A percentile compares a stretch with the other conserved stretches of the same genome.
phyloP scores from a whole-genome alignment of 2,329 filamentous ascomycete genomes.

The Knufia petricola region DNA sequence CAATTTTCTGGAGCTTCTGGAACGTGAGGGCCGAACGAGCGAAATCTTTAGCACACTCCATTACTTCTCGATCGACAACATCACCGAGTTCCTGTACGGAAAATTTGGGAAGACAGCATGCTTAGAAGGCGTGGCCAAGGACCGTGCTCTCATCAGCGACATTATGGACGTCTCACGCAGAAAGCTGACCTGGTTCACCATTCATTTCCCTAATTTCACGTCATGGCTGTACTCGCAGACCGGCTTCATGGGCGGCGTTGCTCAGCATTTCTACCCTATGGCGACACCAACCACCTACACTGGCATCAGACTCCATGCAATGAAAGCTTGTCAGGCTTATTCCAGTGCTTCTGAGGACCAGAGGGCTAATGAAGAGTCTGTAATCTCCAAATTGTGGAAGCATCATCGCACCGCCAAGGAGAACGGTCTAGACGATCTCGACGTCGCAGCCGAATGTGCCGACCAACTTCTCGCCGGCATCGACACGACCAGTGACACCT shows the following conservation, averaged over 20 bases:
- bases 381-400: conserved; percentile 18
- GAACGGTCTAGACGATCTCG: conserved; percentile 32
- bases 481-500: conserved; percentile 43
- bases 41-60: conserved; percentile 44
- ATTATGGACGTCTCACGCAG: conserved; percentile 40
- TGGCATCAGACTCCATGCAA: conserved; percentile 39
- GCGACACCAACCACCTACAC: conserved; percentile 43
- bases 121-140: conserved; percentile 29
- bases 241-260: conserved; percentile 29
- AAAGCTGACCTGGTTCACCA: conserved; percentile 40
- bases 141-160: conserved; percentile 38
- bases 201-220: conserved; percentile 38
- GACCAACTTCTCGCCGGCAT: conserved; percentile 47
- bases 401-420: conserved; percentile 19
- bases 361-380: conserved; percentile 16
- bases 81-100: conserved; percentile 45
- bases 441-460: conserved; percentile 45
- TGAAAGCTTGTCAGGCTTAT: conserved; percentile 27
- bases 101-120: conserved; percentile 36
- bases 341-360: conserved; percentile 23
- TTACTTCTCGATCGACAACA: conserved; percentile 45
- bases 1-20: conserved; percentile 34
- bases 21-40: conserved; percentile 27
- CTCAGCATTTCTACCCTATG: conserved; percentile 40
- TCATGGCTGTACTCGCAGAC: conserved; percentile 41